A percentile compares a stretch with the other conserved stretches of the same genome.
Conservation (phyloP, 352 stramenopile species). For the Phytophthora pinifolia region DNA sequence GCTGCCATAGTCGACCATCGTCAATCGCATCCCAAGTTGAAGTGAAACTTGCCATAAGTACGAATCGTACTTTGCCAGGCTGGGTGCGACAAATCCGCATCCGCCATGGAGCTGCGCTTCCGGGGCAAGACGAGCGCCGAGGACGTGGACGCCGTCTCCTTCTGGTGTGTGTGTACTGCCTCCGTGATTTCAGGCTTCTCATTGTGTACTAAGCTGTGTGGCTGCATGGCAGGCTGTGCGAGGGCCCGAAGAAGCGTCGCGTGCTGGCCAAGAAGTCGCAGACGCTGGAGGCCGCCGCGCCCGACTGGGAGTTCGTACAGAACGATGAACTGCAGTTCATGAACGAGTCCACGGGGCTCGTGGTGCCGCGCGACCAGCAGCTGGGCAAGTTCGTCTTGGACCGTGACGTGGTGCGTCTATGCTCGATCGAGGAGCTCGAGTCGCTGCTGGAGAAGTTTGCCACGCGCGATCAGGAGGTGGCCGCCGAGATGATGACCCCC, state of each 20-base stretch:
- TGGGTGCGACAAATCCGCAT: conserved; percentile 10
- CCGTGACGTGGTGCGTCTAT: conserved; percentile 74
- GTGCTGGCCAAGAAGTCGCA: conserved; percentile 47
- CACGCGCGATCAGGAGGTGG: conserved; percentile 52
- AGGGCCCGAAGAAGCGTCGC: conserved; percentile 69
- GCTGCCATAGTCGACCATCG: conserved; percentile 14
- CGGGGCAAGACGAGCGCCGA: conserved; percentile 47
- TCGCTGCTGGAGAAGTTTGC: conserved; percentile 69
- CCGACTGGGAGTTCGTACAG: conserved; percentile 56
- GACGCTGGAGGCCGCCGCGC: conserved; percentile 41
- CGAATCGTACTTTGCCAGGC: conserved; percentile 13
- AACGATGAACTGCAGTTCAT: conserved; percentile 57
- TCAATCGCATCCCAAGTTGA: conserved; percentile 30
- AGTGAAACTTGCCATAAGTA: conserved; percentile 13
- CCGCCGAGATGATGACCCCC: conserved; percentile 63
- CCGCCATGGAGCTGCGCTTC: conserved; percentile 50
- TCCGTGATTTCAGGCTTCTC: no score
- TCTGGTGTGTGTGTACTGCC: conserved; percentile 45
- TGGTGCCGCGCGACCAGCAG: conserved; percentile 53
- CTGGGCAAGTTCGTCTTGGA: conserved; percentile 69
- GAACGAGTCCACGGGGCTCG: conserved; percentile 74
- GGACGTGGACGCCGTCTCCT: conserved; percentile 43
- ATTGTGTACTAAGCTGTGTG: no score
- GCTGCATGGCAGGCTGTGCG: conserved; percentile 49
- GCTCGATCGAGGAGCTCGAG: conserved; percentile 55